These are phyloP conservation scores for Globisporangium polare DNA, from an alignment of 352 stramenopile species.

Conservation along the genomic window DNA sequence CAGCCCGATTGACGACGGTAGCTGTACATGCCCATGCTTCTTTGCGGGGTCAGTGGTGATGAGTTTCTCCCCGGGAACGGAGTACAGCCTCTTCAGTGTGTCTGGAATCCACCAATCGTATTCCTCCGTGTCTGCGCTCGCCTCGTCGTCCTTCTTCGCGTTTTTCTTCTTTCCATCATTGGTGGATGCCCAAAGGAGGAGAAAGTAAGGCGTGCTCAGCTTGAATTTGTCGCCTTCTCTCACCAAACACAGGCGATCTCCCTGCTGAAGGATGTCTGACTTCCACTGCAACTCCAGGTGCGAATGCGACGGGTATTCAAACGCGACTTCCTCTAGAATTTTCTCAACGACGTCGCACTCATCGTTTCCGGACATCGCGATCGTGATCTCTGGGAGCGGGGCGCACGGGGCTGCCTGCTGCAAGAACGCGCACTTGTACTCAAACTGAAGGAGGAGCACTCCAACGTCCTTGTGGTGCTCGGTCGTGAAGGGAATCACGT, in stretches of 20 bases:
- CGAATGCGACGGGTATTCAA: constrained; percentile 38
- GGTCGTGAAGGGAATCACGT: constrained; percentile 34
- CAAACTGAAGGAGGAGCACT: constrained; percentile 33
- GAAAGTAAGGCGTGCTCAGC: constrained; percentile 37
- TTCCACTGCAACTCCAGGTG: constrained; percentile 41
- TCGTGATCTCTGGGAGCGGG: constrained; percentile 17
- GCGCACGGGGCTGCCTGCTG: constrained; percentile 17
- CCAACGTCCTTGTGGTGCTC: constrained; percentile 34
- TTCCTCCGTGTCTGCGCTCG: not conserved
- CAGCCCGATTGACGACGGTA: constrained; percentile 39
- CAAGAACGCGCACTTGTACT: constrained; percentile 44
- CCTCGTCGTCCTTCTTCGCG: not conserved
- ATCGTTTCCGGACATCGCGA: constrained; percentile 35
- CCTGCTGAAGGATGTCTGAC: constrained; percentile 16
- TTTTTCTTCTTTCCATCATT: constrained; percentile 5
- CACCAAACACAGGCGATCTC: constrained; percentile 40
- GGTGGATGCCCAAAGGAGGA: constrained; percentile 32
- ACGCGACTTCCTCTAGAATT: constrained; percentile 17
- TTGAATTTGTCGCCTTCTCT: constrained; percentile 39
- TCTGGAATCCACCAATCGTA: constrained; percentile 45
- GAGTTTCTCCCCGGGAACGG: constrained; percentile 12
- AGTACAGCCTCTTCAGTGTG: constrained; percentile 27
- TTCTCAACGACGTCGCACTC: not conserved
- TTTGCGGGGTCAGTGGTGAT: constrained; percentile 21
- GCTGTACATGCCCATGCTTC: constrained; percentile 15